These are phyloP conservation scores for Cephaloascus albidus DNA, from an alignment of 805 yeast species.

Conservation along the genomic window DNA sequence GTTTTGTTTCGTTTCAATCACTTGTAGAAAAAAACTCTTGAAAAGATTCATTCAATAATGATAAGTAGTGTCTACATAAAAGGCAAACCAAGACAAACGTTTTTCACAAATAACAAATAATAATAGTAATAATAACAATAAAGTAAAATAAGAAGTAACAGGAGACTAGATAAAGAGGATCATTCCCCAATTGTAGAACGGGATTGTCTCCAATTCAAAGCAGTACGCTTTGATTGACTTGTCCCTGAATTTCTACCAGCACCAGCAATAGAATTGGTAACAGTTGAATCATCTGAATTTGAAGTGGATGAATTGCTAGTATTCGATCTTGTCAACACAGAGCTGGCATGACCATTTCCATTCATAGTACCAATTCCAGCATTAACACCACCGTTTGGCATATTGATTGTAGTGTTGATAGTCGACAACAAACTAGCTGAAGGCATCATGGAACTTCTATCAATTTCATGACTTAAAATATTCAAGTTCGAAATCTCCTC, in stretches of 20 bases:
- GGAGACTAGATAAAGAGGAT: background rate
- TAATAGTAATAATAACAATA: too few relatives aligned
- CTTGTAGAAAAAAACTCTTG: too few relatives aligned
- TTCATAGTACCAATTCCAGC: constrained; percentile 3
- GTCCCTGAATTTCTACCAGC: background rate
- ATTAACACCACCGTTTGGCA: constrained; percentile 3
- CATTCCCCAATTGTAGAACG: background rate
- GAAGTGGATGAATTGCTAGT: constrained; percentile 3
- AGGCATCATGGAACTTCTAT: background rate
- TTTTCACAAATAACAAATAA: too few relatives aligned
- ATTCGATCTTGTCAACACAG: constrained; percentile 14
- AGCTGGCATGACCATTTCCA: constrained; percentile 5
- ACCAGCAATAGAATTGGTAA: background rate
- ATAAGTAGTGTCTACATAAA: too few relatives aligned
- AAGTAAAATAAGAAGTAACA: background rate
- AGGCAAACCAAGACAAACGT: too few relatives aligned
- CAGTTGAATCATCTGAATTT: background rate
- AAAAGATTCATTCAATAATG: too few relatives aligned
- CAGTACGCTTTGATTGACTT: constrained; percentile 11
- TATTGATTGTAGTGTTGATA: constrained; percentile 4
- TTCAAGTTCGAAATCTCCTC: constrained; percentile 46
- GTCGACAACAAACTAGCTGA: background rate
- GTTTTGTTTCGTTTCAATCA: too few relatives aligned
- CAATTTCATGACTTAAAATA: constrained; percentile 23
- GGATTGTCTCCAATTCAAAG: constrained; percentile 19